A percentile compares a stretch with the other conserved stretches of the same genome.
Evolutionary conservation across 257 asterid species (phyloP).

Genomic region (Anisodus tanguticus): DNA sequence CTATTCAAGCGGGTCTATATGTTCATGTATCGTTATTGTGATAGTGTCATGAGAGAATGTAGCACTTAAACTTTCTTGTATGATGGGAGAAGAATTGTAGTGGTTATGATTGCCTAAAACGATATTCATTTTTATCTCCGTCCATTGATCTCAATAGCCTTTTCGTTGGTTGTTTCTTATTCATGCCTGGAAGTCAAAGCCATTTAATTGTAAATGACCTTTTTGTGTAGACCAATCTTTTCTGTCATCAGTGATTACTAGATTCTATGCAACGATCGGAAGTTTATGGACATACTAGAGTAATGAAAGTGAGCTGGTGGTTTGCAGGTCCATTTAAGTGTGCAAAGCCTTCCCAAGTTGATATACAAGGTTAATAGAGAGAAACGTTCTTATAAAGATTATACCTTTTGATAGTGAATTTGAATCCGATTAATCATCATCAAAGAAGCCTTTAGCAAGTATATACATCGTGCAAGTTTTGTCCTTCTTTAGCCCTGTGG

Average conservation of each 20-base stretch:
- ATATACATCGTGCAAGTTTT: too few species aligned
- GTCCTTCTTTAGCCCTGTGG: too few species aligned
- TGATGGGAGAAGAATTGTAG: not conserved
- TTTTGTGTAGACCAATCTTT: too few species aligned
- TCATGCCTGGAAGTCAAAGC: not conserved
- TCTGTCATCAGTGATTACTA: not conserved
- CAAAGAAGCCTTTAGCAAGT: too few species aligned
- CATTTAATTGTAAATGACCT: too few species aligned
- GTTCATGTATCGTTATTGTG: not conserved
- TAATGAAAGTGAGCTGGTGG: too few species aligned
- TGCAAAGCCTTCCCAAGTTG: not conserved
- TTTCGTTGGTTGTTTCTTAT: not conserved
- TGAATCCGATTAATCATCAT: not conserved
- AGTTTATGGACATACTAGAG: not conserved
- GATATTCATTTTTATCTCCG: not conserved
- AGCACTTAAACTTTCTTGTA: not conserved
- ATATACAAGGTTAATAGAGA: not conserved
- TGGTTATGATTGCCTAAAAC: too few species aligned
- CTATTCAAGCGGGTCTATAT: conserved; percentile 24
- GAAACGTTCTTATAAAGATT: too few species aligned
- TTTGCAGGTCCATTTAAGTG: too few species aligned
- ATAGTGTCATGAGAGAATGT: not conserved
- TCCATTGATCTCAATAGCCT: not conserved
- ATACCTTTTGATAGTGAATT: not conserved
- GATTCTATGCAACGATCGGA: not conserved